Evolutionary conservation across 2,329 filamentous ascomycete genomes (phyloP).

Genomic region (Diaporthe amygdali): DNA sequence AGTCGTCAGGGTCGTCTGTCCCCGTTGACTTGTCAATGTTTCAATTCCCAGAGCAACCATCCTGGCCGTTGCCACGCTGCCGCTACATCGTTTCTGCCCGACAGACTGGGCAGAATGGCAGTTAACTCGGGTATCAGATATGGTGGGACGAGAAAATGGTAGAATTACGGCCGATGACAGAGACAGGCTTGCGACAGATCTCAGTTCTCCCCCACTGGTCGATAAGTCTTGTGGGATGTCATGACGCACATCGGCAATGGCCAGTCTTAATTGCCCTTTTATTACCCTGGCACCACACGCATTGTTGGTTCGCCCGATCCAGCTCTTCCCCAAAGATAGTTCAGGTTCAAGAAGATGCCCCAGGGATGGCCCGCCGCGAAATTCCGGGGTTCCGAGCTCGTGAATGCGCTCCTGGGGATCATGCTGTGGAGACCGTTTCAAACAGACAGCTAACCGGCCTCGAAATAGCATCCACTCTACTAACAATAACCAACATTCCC

Average conservation of each 20-base stretch:
- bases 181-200: neutral
- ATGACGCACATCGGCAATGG: neutral
- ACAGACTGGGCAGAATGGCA: neutral
- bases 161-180: neutral
- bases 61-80: neutral
- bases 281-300: neutral
- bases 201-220: neutral
- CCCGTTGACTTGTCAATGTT: constrained; percentile 4
- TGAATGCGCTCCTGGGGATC: neutral
- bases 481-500: neutral
- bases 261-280: neutral
- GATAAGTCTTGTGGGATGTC: neutral
- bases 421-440: neutral
- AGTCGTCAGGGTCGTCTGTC: neutral
- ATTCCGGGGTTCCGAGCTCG: neutral
- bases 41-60: neutral
- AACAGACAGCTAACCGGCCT: neutral
- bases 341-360: neutral
- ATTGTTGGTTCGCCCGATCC: neutral
- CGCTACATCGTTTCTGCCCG: constrained; percentile 1
- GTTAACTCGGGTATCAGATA: neutral
- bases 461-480: neutral
- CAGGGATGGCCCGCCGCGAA: neutral
- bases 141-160: neutral
- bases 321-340: neutral